Evolutionary conservation across 2,329 filamentous ascomycete species (phyloP).

Genomic region (Xylaria sp.): DNA sequence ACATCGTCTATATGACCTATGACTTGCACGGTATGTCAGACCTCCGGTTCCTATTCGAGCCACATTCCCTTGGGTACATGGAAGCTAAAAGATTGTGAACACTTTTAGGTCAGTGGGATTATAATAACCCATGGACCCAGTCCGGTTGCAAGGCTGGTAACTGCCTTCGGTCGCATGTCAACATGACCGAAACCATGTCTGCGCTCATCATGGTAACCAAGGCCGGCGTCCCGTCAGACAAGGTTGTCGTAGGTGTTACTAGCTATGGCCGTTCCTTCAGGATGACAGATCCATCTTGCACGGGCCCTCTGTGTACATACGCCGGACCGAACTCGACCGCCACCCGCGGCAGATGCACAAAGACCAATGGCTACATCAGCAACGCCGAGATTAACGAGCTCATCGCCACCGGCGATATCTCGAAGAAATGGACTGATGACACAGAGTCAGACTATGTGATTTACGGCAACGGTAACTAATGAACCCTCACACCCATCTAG

Average conservation of each 20-base stretch:
- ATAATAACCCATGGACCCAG: not conserved
- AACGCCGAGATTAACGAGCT: constrained; percentile 16
- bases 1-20: constrained; percentile 54
- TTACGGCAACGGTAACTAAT: constrained; percentile 15
- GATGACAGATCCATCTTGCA: constrained; percentile 18
- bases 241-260: constrained; percentile 18
- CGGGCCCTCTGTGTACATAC: constrained; percentile 15
- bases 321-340: constrained; percentile 5
- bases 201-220: constrained; percentile 12
- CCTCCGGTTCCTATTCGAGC: constrained; percentile 50
- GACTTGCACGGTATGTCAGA: constrained; percentile 55
- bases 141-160: constrained; percentile 15
- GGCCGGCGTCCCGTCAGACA: constrained; percentile 21
- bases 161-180: constrained; percentile 20
- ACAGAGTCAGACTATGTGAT: constrained; percentile 13
- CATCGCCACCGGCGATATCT: constrained; percentile 1
- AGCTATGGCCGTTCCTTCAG: constrained; percentile 28
- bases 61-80: constrained; percentile 5
- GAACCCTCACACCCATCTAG: not conserved
- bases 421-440: constrained; percentile 16
- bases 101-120: constrained; percentile 14
- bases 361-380: constrained; percentile 15
- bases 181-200: constrained; percentile 19
- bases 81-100: constrained; percentile 45
- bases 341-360: constrained; percentile 8